These are phyloP conservation scores for Endogone sp. DNA, from an alignment of 192 early-diverging fungal genomes.

Conservation along the genomic window DNA sequence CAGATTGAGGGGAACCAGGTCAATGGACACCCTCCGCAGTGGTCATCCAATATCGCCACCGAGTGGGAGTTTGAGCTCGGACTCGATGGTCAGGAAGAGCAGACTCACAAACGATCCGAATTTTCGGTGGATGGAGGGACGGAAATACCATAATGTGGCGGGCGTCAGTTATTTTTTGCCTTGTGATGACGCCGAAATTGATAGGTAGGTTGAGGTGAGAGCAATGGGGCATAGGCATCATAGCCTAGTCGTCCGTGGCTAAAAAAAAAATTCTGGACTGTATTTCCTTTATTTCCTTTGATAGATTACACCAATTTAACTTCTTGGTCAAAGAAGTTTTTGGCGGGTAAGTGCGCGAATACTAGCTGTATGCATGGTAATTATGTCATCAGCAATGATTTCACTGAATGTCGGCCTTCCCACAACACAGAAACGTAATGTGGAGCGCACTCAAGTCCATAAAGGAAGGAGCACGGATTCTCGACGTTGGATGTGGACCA, in stretches of 20 bases:
- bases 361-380: not conserved
- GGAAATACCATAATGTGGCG: slow-evolving; percentile 29
- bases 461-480: not conserved
- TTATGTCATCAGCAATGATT: not conserved
- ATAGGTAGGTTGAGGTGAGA: slow-evolving; percentile 8
- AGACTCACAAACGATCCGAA: not conserved
- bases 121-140: slow-evolving; percentile 29
- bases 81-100: not conserved
- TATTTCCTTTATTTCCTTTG: too few species aligned
- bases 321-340: not conserved
- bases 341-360: not conserved
- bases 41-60: not conserved
- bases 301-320: not conserved
- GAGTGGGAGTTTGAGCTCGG: too few species aligned
- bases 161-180: slow-evolving; percentile 43
- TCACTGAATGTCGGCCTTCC: not conserved
- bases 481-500: not conserved
- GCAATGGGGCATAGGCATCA: too few species aligned
- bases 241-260: too few species aligned
- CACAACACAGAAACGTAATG: not conserved
- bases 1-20: not conserved
- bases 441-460: not conserved
- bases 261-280: too few species aligned
- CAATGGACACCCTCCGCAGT: not conserved
- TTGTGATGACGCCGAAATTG: slow-evolving; percentile 47